phyloP scores from a whole-genome alignment of 2,329 filamentous ascomycete genomes.

The Seiridium unicorne region DNA sequence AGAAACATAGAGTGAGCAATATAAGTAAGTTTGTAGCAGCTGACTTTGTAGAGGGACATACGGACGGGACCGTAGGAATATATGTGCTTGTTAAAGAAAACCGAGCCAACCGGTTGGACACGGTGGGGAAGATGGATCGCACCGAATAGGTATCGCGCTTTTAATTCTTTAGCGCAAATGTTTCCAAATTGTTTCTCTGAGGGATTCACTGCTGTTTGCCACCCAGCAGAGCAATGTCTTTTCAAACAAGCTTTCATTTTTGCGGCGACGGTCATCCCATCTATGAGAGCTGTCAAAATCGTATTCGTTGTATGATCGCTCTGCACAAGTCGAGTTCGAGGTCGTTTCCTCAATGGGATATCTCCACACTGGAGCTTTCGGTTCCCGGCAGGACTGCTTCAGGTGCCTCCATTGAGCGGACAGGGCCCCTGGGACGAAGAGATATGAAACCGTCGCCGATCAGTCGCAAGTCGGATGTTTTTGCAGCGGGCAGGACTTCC shows the following conservation, averaged over 20 bases:
- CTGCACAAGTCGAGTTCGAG: neutral
- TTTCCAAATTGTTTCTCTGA: neutral
- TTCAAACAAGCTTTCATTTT: neutral
- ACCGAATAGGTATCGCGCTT: too few relatives aligned
- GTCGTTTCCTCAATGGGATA: neutral
- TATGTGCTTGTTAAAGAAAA: neutral
- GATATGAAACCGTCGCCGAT: neutral
- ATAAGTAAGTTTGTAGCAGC: neutral
- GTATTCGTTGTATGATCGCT: neutral
- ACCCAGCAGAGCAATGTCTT: neutral
- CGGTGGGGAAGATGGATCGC: too few relatives aligned
- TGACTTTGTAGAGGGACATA: neutral
- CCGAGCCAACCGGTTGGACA: too few relatives aligned
- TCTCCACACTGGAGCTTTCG: neutral
- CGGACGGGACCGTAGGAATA: neutral
- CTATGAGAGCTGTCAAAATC: slow-evolving; percentile 1
- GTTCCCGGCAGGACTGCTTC: slow-evolving; percentile 3
- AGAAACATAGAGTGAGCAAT: slow-evolving; percentile 6
- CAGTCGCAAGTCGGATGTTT: neutral
- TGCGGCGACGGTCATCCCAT: neutral
- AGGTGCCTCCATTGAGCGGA: neutral
- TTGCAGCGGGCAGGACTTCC: neutral
- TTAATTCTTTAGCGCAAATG: too few relatives aligned
- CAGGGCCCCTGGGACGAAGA: neutral
- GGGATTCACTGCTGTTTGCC: slow-evolving; percentile 2